A percentile compares a stretch with the other conserved stretches of the same genome.
Evolutionary conservation across 2,329 filamentous ascomycete genomes (phyloP).

Genomic region (Celoporthe dispersa): DNA sequence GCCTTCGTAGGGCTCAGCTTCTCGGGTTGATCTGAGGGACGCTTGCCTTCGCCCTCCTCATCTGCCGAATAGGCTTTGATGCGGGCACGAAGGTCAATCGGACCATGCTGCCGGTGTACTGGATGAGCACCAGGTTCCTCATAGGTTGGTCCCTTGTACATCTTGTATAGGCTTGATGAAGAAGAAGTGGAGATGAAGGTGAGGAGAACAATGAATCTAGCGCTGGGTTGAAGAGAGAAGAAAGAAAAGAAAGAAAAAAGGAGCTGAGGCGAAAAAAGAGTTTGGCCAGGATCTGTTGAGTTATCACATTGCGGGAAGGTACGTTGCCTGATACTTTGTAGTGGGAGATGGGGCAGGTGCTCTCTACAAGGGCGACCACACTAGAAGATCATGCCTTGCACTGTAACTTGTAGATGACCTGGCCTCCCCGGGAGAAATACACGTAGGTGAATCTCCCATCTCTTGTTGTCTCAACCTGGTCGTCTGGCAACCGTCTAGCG

Average conservation of each 20-base stretch:
- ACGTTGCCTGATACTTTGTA: background rate
- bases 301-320: background rate
- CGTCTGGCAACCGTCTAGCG: background rate
- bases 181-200: background rate
- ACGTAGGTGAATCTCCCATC: background rate
- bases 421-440: background rate
- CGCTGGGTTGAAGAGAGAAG: too few species aligned
- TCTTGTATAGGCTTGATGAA: background rate
- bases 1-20: constrained; percentile 19
- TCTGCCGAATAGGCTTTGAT: background rate
- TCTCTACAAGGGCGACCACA: background rate
- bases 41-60: background rate
- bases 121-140: background rate
- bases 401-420: background rate
- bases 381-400: background rate
- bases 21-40: background rate
- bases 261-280: background rate
- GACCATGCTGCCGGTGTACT: background rate
- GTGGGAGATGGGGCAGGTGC: background rate
- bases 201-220: background rate
- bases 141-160: background rate
- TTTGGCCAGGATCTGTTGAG: background rate
- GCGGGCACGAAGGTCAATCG: constrained; percentile 5
- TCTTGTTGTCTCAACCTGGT: background rate
- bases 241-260: background rate